phyloP scores from a whole-genome alignment of 805 yeast genomes.

The Monosporozyma servazzii region DNA sequence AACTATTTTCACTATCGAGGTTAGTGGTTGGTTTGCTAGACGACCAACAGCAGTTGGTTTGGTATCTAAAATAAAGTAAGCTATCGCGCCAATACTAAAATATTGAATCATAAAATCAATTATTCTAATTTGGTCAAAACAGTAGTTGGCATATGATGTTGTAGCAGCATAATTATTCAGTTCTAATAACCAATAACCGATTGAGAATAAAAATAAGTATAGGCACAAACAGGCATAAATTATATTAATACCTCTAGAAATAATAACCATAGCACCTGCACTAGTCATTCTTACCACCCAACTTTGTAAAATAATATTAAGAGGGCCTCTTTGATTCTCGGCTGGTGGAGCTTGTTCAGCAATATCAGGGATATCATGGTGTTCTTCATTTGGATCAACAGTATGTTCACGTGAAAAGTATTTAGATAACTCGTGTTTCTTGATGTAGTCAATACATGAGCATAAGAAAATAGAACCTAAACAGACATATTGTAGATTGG shows the following conservation, averaged over 20 bases:
- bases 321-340: neutral
- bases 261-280: neutral
- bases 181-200: neutral
- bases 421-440: slow-evolving; percentile 10
- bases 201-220: neutral
- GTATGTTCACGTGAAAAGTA: slow-evolving; percentile 15
- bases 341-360: neutral
- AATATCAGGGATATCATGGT: slow-evolving; percentile 1
- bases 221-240: neutral
- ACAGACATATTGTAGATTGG: slow-evolving; percentile 18
- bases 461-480: slow-evolving; percentile 11
- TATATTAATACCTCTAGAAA: neutral
- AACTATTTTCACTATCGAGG: neutral
- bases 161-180: neutral
- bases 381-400: slow-evolving; percentile 10
- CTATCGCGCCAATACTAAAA: neutral
- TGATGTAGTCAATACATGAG: slow-evolving; percentile 12
- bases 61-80: neutral
- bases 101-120: neutral
- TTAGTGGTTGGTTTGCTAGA: neutral
- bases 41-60: neutral
- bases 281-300: slow-evolving; percentile 1
- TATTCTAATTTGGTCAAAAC: neutral
- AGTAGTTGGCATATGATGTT: neutral
- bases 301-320: slow-evolving; percentile 7